phyloP scores from a whole-genome alignment of 164 flowering plant genomes.

The Macadamia tetraphylla region DNA sequence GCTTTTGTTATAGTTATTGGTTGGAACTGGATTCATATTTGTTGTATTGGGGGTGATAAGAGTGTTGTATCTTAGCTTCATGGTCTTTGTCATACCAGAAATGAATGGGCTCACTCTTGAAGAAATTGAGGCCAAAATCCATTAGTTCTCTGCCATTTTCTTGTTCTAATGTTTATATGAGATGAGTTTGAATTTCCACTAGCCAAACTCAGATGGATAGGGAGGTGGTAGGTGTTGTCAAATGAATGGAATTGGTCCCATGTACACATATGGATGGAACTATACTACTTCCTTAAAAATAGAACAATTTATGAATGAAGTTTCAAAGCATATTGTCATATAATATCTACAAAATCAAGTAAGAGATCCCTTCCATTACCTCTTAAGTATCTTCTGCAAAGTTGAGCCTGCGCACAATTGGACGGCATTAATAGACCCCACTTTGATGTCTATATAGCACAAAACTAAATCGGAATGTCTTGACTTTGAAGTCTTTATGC shows the following conservation, averaged over 20 bases:
- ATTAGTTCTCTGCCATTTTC: constrained; percentile 21
- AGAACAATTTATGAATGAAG: neutral
- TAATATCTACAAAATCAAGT: neutral
- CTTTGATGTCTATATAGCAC: neutral
- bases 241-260: too few relatives aligned
- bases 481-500: neutral
- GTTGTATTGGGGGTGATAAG: constrained; percentile 73
- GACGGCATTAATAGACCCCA: neutral
- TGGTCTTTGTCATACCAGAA: constrained; percentile 77
- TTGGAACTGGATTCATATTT: constrained; percentile 78
- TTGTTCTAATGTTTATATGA: too few relatives aligned
- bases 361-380: neutral
- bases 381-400: neutral
- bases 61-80: constrained; percentile 60
- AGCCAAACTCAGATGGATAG: too few relatives aligned
- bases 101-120: constrained; percentile 95
- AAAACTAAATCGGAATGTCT: neutral
- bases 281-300: too few relatives aligned
- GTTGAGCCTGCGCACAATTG: neutral
- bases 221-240: too few relatives aligned
- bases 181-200: too few relatives aligned
- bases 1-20: constrained; percentile 38
- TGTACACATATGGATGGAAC: too few relatives aligned
- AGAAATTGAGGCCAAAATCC: constrained; percentile 87
- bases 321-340: neutral